Evolutionary conservation across 106 monocot species (phyloP).

Genomic region (Dioscorea zingiberensis): DNA sequence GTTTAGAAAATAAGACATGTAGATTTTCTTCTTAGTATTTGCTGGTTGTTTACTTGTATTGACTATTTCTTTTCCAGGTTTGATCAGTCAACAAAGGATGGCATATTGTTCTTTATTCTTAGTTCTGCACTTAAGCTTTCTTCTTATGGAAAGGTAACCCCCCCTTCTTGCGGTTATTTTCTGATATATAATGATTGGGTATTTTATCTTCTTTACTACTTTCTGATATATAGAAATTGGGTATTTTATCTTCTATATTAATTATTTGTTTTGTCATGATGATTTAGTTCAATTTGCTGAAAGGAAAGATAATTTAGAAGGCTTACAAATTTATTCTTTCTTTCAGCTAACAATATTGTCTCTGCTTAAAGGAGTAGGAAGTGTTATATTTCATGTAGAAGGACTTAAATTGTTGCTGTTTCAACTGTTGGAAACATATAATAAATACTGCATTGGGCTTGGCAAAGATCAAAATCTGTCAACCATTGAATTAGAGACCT

Average conservation of each 20-base stretch:
- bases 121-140: slow-evolving; percentile 51
- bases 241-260: too few species aligned
- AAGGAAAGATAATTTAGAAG: too few species aligned
- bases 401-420: slow-evolving; percentile 42
- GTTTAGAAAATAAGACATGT: too few species aligned
- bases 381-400: slow-evolving; percentile 33
- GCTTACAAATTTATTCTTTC: too few species aligned
- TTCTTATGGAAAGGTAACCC: slow-evolving; percentile 66
- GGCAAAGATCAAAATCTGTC: slow-evolving; percentile 34
- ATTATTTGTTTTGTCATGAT: too few species aligned
- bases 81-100: slow-evolving; percentile 57
- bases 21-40: too few species aligned
- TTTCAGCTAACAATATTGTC: slow-evolving; percentile 60
- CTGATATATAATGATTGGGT: too few species aligned
- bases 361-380: slow-evolving; percentile 63
- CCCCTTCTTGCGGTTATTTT: background rate
- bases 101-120: slow-evolving; percentile 59
- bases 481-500: slow-evolving; percentile 44
- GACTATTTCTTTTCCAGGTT: slow-evolving; percentile 44
- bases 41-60: too few species aligned
- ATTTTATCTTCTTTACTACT: too few species aligned
- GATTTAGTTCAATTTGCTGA: too few species aligned
- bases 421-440: slow-evolving; percentile 50
- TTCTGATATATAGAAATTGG: too few species aligned
- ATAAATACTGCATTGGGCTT: slow-evolving; percentile 5